Evolutionary conservation across 495 filamentous ascomycete genomes (phyloP).

Genomic region (Physcia stellaris): DNA sequence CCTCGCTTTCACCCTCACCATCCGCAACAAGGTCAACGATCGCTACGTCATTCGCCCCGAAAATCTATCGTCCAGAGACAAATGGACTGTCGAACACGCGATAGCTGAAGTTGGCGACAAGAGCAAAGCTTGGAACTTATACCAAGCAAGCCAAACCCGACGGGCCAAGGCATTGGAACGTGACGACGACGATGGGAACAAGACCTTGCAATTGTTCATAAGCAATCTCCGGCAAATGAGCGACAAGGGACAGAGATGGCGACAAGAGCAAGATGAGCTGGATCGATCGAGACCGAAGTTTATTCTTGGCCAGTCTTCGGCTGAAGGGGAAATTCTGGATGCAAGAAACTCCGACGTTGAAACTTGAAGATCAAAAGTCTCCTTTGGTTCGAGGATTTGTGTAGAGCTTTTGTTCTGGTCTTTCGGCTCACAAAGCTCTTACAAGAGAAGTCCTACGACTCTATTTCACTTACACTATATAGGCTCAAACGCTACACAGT

Average conservation of each 20-base stretch:
- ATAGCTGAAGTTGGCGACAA: conserved; percentile 39
- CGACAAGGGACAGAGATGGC: conserved; percentile 31
- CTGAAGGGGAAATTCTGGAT: not conserved
- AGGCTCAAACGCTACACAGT: no score
- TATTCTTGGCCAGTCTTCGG: conserved; percentile 6
- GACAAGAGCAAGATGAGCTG: conserved; percentile 31
- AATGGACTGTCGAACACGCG: conserved; percentile 68
- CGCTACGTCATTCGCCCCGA: conserved; percentile 44
- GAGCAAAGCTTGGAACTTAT: conserved; percentile 30
- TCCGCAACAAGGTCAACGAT: conserved; percentile 63
- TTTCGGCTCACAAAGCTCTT: no score
- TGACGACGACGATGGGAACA: conserved; percentile 23
- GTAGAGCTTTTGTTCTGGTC: no score
- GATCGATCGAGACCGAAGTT: conserved; percentile 21
- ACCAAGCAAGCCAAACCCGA: conserved; percentile 33
- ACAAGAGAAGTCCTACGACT: no score
- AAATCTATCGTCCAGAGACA: conserved; percentile 32
- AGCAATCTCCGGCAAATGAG: conserved; percentile 27
- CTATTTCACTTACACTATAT: no score
- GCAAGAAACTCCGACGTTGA: no score
- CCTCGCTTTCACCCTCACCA: conserved; percentile 52
- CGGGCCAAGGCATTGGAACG: conserved; percentile 31
- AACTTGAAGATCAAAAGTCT: no score
- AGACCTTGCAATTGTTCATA: conserved; percentile 26
- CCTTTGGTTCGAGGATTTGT: no score